Evolutionary conservation across 352 stramenopile genomes (phyloP).

Genomic region (Peronospora tabacina): DNA sequence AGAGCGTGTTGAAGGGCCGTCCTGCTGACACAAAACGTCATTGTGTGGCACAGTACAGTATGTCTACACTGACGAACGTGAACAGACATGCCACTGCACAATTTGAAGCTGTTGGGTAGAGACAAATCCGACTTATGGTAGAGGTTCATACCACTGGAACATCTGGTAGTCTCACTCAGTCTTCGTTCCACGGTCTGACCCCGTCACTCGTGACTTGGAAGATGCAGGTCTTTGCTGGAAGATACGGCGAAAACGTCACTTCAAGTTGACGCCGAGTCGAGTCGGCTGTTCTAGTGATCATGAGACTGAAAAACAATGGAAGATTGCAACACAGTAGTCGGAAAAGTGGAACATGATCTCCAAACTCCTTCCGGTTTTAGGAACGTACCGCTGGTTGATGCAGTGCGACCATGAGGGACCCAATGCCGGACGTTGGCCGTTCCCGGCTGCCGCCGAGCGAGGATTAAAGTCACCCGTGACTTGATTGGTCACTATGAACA

Average conservation of each 20-base stretch:
- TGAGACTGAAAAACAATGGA: slow-evolving; percentile 27
- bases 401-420: slow-evolving; percentile 79
- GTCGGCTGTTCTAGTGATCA: slow-evolving; percentile 37
- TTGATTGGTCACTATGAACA: slow-evolving; percentile 78
- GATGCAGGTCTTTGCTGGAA: slow-evolving; percentile 24
- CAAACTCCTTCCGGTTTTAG: not conserved
- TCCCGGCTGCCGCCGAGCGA: slow-evolving; percentile 13
- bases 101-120: slow-evolving; percentile 37
- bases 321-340: slow-evolving; percentile 6
- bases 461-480: slow-evolving; percentile 61
- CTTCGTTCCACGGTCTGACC: slow-evolving; percentile 24
- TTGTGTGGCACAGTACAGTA: not conserved
- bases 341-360: not conserved
- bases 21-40: slow-evolving; percentile 21
- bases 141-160: slow-evolving; percentile 9
- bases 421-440: slow-evolving; percentile 47
- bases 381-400: slow-evolving; percentile 67
- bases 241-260: slow-evolving; percentile 55
- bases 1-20: too few relatives aligned
- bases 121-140: not conserved
- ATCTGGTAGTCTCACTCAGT: slow-evolving; percentile 11
- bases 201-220: slow-evolving; percentile 60
- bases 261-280: slow-evolving; percentile 29
- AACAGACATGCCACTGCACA: slow-evolving; percentile 80
- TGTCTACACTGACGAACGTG: slow-evolving; percentile 30